These are phyloP conservation scores for Diaporthe vexans DNA, from an alignment of 2,329 filamentous ascomycete genomes.

Conservation along the genomic window DNA sequence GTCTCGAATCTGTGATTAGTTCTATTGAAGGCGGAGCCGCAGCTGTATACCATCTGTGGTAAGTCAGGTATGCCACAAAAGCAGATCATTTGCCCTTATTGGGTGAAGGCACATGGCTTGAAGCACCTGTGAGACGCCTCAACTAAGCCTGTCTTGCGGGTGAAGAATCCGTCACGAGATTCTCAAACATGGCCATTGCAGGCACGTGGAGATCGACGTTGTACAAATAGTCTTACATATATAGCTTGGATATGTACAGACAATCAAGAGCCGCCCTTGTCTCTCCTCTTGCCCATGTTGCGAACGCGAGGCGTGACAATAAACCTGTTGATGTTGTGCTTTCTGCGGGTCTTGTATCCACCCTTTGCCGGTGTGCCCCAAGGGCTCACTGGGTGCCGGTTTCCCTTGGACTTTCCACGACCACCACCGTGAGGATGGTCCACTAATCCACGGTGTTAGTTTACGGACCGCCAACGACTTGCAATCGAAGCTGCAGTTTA, in stretches of 20 bases:
- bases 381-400: slow-evolving; percentile 92
- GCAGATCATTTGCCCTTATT: background rate
- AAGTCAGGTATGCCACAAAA: background rate
- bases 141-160: background rate
- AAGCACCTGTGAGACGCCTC: background rate
- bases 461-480: background rate
- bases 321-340: slow-evolving; percentile 91
- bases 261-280: slow-evolving; percentile 54
- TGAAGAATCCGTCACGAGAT: background rate
- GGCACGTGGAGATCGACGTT: slow-evolving; percentile 1
- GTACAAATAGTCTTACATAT: slow-evolving; percentile 27
- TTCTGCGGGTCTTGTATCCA: slow-evolving; percentile 92
- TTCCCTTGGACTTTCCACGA: slow-evolving; percentile 99
- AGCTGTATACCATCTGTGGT: background rate
- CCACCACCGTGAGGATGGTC: slow-evolving; percentile 99
- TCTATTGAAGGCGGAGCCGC: background rate
- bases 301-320: slow-evolving; percentile 86
- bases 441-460: slow-evolving; percentile 59
- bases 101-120: background rate
- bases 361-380: slow-evolving; percentile 94
- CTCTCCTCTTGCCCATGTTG: slow-evolving; percentile 91
- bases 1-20: background rate
- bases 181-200: background rate
- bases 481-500: background rate
- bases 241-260: slow-evolving; percentile 48